These are phyloP conservation scores for Arthrocladium fulminans DNA, from an alignment of 2,329 filamentous ascomycete species.

Conservation along the genomic window DNA sequence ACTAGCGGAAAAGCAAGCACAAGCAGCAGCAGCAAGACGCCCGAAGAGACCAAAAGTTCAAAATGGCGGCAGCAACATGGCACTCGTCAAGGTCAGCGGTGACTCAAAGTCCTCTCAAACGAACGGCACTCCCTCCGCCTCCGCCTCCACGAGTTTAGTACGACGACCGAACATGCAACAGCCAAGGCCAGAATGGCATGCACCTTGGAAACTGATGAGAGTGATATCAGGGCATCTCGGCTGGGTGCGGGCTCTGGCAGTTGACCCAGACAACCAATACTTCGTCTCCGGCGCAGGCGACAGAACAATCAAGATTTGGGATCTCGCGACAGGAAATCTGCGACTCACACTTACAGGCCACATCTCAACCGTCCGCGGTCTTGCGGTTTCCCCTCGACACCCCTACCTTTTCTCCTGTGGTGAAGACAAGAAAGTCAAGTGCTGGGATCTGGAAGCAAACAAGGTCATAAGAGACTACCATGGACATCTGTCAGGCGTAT, in stretches of 20 bases:
- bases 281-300: conserved; percentile 94
- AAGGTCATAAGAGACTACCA: conserved; percentile 98
- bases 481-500: conserved; percentile 91
- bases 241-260: conserved; percentile 81
- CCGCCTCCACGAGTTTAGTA: conserved; percentile 41
- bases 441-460: conserved; percentile 99
- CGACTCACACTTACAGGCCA: conserved; percentile 84
- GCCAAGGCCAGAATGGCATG: conserved; percentile 85
- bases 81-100: conserved; percentile 50
- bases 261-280: conserved; percentile 95
- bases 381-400: conserved; percentile 86
- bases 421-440: conserved; percentile 99
- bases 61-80: conserved; percentile 53
- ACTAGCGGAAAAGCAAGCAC: conserved; percentile 70
- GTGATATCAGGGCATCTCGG: conserved; percentile 95
- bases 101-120: conserved; percentile 30
- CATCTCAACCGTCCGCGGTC: conserved; percentile 83
- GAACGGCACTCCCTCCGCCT: conserved; percentile 28
- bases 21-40: conserved; percentile 50
- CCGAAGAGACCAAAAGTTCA: conserved; percentile 54
- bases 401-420: conserved; percentile 97
- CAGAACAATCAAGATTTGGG: conserved; percentile 97
- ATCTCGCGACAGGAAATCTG: conserved; percentile 78
- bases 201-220: conserved; percentile 96
- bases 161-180: conserved; percentile 56